Evolutionary conservation across 495 filamentous ascomycete species (phyloP).

Genomic region (Penicillium crystallinum): DNA sequence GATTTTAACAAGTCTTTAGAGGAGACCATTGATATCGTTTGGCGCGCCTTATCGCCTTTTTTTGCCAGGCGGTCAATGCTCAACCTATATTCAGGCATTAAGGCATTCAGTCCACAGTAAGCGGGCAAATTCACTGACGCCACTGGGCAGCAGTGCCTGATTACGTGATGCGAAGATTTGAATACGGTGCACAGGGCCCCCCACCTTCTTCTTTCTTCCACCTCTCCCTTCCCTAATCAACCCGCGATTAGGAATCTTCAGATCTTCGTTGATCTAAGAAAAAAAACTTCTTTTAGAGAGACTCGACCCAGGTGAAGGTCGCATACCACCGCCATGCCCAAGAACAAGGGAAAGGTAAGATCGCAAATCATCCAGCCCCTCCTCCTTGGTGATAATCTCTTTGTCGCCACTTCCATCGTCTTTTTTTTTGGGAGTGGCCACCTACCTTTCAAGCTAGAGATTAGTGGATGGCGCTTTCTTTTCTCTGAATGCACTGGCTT

Average conservation of each 20-base stretch:
- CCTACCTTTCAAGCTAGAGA: background rate
- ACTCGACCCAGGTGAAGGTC: conserved; percentile 25
- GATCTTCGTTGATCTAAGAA: conserved; percentile 10
- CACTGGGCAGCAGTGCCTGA: conserved; percentile 27
- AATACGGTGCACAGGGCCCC: conserved; percentile 17
- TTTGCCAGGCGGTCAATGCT: conserved; percentile 21
- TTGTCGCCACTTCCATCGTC: conserved; percentile 15
- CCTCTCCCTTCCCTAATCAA: conserved; percentile 4
- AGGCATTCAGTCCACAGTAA: background rate
- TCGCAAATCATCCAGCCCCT: conserved; percentile 26
- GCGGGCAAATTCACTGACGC: conserved; percentile 10
- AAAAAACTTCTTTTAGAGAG: conserved; percentile 8
- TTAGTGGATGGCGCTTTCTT: background rate
- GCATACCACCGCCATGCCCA: conserved; percentile 65
- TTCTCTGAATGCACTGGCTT: background rate
- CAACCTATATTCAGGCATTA: background rate
- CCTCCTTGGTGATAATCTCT: conserved; percentile 24
- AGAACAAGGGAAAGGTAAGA: conserved; percentile 97
- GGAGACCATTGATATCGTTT: background rate
- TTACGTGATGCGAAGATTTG: conserved; percentile 28
- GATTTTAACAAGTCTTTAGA: background rate
- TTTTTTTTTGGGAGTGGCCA: conserved; percentile 6
- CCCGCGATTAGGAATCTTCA: conserved; percentile 6
- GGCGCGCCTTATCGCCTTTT: conserved; percentile 10
- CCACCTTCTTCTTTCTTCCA: conserved; percentile 15